phyloP scores from a whole-genome alignment of 805 yeast genomes.

The Lipomyces sp. region DNA sequence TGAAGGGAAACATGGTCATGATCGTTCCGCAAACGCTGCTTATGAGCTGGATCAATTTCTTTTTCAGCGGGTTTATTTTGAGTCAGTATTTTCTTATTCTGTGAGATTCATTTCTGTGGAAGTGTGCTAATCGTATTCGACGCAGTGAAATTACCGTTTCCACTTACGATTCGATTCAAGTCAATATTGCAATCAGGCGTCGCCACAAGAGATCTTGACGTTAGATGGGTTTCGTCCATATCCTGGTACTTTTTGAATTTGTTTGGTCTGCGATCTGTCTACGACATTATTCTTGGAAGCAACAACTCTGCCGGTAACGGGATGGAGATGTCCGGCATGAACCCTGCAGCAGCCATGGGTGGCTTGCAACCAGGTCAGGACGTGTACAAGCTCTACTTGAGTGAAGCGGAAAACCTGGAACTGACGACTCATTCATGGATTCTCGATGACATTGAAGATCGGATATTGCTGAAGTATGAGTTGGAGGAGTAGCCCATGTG shows the following conservation, averaged over 20 bases:
- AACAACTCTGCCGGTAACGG: conserved; percentile 42
- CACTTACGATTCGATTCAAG: conserved; percentile 83
- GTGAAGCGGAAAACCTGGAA: conserved; percentile 72
- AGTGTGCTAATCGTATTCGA: conserved; percentile 39
- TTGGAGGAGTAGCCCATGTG: not conserved
- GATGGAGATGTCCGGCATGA: conserved; percentile 35
- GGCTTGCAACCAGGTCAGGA: conserved; percentile 52
- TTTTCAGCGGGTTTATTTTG: conserved; percentile 73
- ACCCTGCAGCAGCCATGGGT: conserved; percentile 50
- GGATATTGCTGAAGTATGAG: conserved; percentile 40
- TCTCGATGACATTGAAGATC: conserved; percentile 58
- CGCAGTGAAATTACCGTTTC: conserved; percentile 89
- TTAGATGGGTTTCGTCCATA: conserved; percentile 85
- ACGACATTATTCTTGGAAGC: conserved; percentile 62
- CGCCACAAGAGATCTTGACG: conserved; percentile 78
- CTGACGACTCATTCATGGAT: conserved; percentile 56
- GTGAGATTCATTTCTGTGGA: not conserved
- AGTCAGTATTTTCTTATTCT: conserved; percentile 31
- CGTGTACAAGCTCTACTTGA: conserved; percentile 58
- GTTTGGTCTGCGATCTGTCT: conserved; percentile 77
- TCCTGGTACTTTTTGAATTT: conserved; percentile 94
- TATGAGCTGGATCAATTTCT: conserved; percentile 94
- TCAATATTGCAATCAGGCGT: conserved; percentile 89
- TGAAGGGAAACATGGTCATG: conserved; percentile 76
- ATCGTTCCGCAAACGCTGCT: conserved; percentile 88